Conservation (phyloP, 306 rosid species). For the Vigna mungo region DNA sequence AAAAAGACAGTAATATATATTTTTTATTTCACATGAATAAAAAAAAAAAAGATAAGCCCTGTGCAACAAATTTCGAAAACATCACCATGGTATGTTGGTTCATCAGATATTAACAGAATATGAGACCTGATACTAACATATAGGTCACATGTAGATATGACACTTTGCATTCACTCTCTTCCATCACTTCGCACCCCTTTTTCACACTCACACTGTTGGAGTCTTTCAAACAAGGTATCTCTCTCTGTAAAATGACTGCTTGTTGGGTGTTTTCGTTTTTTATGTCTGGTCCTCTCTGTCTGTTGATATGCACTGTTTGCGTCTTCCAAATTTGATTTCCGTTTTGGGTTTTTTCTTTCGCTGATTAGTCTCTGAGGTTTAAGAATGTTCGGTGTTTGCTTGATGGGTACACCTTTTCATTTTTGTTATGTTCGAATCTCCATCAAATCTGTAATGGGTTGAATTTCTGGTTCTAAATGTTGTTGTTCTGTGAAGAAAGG, state of each 20-base stretch:
- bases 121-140: conserved; percentile 23
- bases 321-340: conserved; percentile 40
- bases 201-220: too few species aligned
- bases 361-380: conserved; percentile 45
- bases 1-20: too few species aligned
- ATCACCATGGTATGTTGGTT: conserved; percentile 43
- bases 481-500: too few species aligned
- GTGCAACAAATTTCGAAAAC: background rate
- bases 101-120: conserved; percentile 48
- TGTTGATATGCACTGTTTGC: conserved; percentile 53
- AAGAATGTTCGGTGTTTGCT: conserved; percentile 46
- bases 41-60: too few species aligned
- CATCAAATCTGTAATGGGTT: conserved; percentile 24
- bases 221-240: too few species aligned
- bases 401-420: conserved; percentile 25
- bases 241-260: too few species aligned
- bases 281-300: conserved; percentile 8
- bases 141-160: conserved; percentile 44
- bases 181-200: too few species aligned
- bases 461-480: conserved; percentile 33
- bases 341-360: conserved; percentile 43
- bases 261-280: too few species aligned
- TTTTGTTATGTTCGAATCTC: conserved; percentile 26
- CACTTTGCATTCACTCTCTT: too few species aligned
- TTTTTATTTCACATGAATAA: too few species aligned